Evolutionary conservation across 345 rosid species (phyloP), one percentile per base, ranked within the genome.

Genomic region (Abelmoschus esculentus): DNA sequence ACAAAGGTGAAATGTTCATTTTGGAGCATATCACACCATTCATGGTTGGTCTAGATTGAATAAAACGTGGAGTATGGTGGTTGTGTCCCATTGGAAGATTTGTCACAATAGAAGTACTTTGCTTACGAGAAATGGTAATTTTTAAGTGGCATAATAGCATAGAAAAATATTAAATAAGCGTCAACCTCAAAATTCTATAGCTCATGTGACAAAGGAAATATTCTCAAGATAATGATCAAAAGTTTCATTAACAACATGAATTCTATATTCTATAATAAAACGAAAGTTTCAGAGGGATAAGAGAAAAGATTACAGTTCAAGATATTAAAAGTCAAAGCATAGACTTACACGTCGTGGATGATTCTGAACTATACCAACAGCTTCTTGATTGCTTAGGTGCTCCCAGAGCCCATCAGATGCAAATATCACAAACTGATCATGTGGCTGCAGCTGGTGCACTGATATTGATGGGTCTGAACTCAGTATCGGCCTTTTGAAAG

Each of bases 391-490:
- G 75, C 80, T 85, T 74, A 90, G 74, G 78, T 88, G 97, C 73
- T 90, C 97, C 97, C 97, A 90, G 3, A 90, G 92, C 40, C 97
- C 97, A 78, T 90, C 97, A 52, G 97, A 90, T 11, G 97, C 97
- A 72, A 88, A 86, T 76, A 90, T 90, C 36, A 90, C 54, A 63
- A 90, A 90, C 69, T 79, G 80, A 80, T 90, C 97, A 0, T 81
- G 80, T 22, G 90, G 79, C 82, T 79, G 88, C 77, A 90, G 83
- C 49, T 76, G 76, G 76, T 90, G 90, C 74, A 71, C 87, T 12
- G 97, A 75, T 46, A 90, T 81, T 19, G 92, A 62, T 7, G 97
- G 97, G 64, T 90, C 97, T 46, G 90, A 68, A 2, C 97, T 90
- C 74, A 90, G 77, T 66, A 90, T 82, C 4, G 92, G 90, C 78